Base-by-base conservation (phyloP, 768 basidiomycete species). In the Auriculariales sp. region DNA sequence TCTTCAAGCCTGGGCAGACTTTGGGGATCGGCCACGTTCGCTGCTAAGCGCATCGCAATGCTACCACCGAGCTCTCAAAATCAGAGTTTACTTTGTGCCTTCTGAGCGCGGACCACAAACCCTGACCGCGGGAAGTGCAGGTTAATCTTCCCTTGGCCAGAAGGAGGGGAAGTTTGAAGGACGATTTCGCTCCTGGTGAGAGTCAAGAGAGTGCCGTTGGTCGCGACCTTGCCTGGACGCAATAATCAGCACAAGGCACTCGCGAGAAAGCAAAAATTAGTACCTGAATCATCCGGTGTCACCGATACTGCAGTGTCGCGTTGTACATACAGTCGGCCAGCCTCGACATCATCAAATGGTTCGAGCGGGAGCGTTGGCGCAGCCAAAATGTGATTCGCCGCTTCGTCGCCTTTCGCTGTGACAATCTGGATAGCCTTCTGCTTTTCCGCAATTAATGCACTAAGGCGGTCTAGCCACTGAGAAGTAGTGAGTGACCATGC, bases 271-370 rank as follows among this genome's bases (percentile, higher is more conserved):
- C 7, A 22, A 36, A 44, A 24, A 9, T n/a, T 36, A 60, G 45
- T 49, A 72, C 77, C 77, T 32, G 64, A 71, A 52, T 78, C 77
- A 31, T 69, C 65, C 0, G 75, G 75, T 0, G 65, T 60, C 19
- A 78, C 56, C 4, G 66, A 60, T 1, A 78, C 71, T 4, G 49
- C 48, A 19, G 70, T 66, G 4, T 67, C 66, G 6, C 52, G 45
- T 30, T 63, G 65, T 19, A 79, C 50, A 3, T 65, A 63, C 1
- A 79, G 59, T 10, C 69, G 67, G 6, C 50, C 52, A 5, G 69
- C 73, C 61, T 78, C 75, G 1, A 56, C 54, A 1, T 50, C 49
- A 54, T 76, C 70, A 49, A 77, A 77, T 12, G 72, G 74, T 22
- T 75, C 62, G 29, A 61, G 51, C 33, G 61, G 56, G 47, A 65